Evolutionary conservation across 441 rosid genomes (phyloP), one percentile per base, ranked within the genome.

Genomic region (Hura crepitans): DNA sequence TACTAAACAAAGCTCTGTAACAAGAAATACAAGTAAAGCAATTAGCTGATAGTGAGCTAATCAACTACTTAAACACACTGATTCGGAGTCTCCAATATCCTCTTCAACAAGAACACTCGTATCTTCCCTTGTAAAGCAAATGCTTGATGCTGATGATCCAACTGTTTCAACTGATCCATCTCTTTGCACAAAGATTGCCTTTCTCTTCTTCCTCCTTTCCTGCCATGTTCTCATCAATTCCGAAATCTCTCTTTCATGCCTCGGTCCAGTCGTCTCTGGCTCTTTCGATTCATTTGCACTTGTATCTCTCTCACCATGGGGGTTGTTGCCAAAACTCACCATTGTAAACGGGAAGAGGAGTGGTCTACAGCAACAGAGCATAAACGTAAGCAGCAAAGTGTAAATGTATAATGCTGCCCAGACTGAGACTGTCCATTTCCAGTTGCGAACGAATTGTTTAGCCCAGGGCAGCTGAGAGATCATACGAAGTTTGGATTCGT

Each of bases 401-500:
- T 80, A 91, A 1, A 86, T 62, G 45, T 80, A 78, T 28, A 92
- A 43, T 0, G 93, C 81, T 23, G 82, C 69, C 96, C 93, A 94
- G 0, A 87, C 88, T 30, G 74, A 86, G 12, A 86, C 66, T 7
- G 92, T 88, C 96, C 92, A 91, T 74, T 76, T 89, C 98, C 96
- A 94, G 25, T 85, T 84, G 73, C 75, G 82, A 63, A 90, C 71
- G 42, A 91, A 27, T 63, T 81, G 73, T 84, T 84, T 94, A 1
- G 69, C n/a, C 95, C 89, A 86, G 0, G 96, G 96, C 7, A 85
- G 83, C 74, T 79, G 80, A 0, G 97, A 90, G 23, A 74, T 79
- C 57, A 88, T 50, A 20, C 79, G 12, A 14, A 90, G 66, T 63
- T 87, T 81, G 0, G 96, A 90, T 77, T 87, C 92, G 13, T 85